A percentile compares a stretch with the other conserved stretches of the same genome.
Evolutionary conservation across 1,284 basidiomycete genomes (phyloP).

Genomic region (Sanghuangporus weigelae): DNA sequence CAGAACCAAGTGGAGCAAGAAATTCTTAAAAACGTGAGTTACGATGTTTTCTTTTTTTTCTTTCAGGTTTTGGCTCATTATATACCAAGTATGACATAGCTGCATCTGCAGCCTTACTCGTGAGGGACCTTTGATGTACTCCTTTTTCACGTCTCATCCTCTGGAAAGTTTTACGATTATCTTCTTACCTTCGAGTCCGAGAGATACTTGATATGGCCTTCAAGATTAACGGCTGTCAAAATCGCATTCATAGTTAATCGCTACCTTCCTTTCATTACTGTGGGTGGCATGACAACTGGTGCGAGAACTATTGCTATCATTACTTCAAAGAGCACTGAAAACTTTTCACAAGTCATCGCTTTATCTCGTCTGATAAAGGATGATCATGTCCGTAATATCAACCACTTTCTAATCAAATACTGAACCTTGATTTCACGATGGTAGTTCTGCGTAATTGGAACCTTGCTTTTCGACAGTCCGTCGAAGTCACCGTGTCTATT

Average conservation of each 20-base stretch:
- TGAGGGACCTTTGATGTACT: not conserved
- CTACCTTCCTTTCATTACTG: constrained; percentile 4
- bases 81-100: not conserved
- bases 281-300: not conserved
- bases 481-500: not conserved
- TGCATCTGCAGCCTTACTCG: not conserved
- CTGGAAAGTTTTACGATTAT: constrained; percentile 7
- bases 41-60: not conserved
- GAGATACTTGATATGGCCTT: constrained; percentile 2
- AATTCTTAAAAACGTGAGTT: not conserved
- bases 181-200: constrained; percentile 5
- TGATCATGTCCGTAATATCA: not conserved
- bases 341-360: not conserved
- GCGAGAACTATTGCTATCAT: not conserved
- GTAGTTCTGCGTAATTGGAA: too few species aligned
- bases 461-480: not conserved
- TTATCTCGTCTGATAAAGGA: not conserved
- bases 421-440: not conserved
- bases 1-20: not conserved
- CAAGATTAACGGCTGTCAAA: not conserved
- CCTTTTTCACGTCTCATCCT: not conserved
- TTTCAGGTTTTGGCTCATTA: not conserved
- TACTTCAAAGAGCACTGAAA: not conserved
- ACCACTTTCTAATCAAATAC: not conserved
- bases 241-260: constrained; percentile 4